Percentiles rank a stretch among this genome's conserved stretches.
Evolutionary conservation across 2,329 filamentous ascomycete species (phyloP).

Genomic region (Zasmidium angulare): DNA sequence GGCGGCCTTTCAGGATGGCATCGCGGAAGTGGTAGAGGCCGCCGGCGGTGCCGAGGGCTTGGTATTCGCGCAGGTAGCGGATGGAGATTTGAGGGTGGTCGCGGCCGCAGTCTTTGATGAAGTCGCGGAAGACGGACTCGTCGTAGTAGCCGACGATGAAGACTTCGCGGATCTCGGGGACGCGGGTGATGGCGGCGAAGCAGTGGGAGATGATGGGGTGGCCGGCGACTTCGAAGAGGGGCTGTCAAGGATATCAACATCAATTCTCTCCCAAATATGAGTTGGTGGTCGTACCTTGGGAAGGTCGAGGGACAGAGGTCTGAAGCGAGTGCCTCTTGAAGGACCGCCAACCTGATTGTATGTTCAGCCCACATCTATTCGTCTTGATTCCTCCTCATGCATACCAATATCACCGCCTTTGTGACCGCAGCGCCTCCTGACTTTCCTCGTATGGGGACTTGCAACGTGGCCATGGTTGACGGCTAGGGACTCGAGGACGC

Average conservation of each 20-base stretch:
- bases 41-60: constrained; percentile 90
- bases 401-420: constrained; percentile 92
- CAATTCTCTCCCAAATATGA: background rate
- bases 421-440: constrained; percentile 59
- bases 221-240: constrained; percentile 95
- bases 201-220: constrained; percentile 99
- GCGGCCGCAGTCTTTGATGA: constrained; percentile 85
- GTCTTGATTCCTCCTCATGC: constrained; percentile 27
- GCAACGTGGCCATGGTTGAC: constrained; percentile 28
- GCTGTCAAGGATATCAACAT: constrained; percentile 53
- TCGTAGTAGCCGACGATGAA: constrained; percentile 99
- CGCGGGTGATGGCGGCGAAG: constrained; percentile 84
- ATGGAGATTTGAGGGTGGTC: constrained; percentile 87
- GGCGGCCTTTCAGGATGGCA: constrained; percentile 92
- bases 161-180: constrained; percentile 90
- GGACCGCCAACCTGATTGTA: constrained; percentile 71
- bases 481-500: background rate
- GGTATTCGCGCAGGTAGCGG: constrained; percentile 96
- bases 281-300: constrained; percentile 68
- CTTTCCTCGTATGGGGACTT: constrained; percentile 34
- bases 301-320: constrained; percentile 89
- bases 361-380: background rate
- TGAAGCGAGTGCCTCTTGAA: constrained; percentile 91
- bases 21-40: constrained; percentile 99
- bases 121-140: constrained; percentile 93